Evolutionary conservation across 257 asterid species (phyloP).

Genomic region (Salvia miltiorrhiza): DNA sequence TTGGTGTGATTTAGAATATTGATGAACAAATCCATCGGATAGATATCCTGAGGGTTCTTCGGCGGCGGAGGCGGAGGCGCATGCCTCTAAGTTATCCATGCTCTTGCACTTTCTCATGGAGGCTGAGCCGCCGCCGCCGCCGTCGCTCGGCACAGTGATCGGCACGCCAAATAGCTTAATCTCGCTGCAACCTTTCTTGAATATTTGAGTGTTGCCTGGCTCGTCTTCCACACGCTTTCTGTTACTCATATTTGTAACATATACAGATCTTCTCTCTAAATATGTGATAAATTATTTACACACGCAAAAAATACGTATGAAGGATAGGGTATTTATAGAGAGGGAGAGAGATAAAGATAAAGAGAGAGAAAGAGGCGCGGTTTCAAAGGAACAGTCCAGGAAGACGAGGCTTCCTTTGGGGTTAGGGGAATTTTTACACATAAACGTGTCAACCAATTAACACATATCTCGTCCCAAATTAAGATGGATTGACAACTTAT

Average conservation of each 20-base stretch:
- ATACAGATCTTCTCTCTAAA: not conserved
- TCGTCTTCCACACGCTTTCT: slow-evolving; percentile 33
- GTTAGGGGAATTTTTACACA: not conserved
- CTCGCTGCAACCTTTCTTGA: slow-evolving; percentile 25
- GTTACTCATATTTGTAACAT: not conserved
- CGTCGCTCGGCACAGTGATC: slow-evolving; percentile 24
- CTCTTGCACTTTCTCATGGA: slow-evolving; percentile 47
- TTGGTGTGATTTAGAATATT: slow-evolving; percentile 16
- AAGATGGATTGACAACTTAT: too few relatives aligned
- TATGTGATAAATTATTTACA: too few relatives aligned
- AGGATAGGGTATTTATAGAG: too few relatives aligned
- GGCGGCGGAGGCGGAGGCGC: too few relatives aligned
- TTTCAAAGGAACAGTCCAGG: slow-evolving; percentile 6
- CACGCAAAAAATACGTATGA: too few relatives aligned
- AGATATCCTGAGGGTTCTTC: slow-evolving; percentile 30
- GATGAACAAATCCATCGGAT: slow-evolving; percentile 35
- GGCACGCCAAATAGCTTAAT: slow-evolving; percentile 58
- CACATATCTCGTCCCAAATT: not conserved
- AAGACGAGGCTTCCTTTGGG: slow-evolving; percentile 16
- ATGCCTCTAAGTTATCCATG: slow-evolving; percentile 35
- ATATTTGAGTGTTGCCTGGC: too few relatives aligned
- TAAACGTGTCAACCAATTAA: not conserved
- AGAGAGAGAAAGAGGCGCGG: too few relatives aligned
- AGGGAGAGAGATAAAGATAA: too few relatives aligned
- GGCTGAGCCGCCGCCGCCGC: not conserved